Evolutionary conservation across 805 yeast genomes (phyloP).

Genomic region (Lachancea meyersii): DNA sequence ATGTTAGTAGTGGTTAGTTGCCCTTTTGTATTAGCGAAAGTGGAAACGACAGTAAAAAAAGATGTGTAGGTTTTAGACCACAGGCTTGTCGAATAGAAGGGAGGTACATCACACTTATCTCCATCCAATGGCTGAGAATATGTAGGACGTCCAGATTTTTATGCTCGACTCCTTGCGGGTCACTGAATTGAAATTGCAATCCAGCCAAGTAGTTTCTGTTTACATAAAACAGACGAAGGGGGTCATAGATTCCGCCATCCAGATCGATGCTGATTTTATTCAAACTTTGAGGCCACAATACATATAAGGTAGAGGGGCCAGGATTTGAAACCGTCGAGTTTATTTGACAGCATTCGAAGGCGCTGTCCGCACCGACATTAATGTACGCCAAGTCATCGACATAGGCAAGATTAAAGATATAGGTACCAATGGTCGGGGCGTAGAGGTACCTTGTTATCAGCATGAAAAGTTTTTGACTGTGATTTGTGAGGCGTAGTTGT

Average conservation of each 20-base stretch:
- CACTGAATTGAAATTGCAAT: slow-evolving; percentile 13
- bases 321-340: slow-evolving; percentile 4
- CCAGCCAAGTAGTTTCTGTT: slow-evolving; percentile 18
- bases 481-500: slow-evolving; percentile 10
- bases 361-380: slow-evolving; percentile 29
- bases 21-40: slow-evolving; percentile 10
- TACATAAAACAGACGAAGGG: slow-evolving; percentile 24
- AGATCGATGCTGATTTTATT: slow-evolving; percentile 16
- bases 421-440: slow-evolving; percentile 29
- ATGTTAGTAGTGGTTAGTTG: slow-evolving; percentile 9
- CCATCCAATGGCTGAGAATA: slow-evolving; percentile 11
- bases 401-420: slow-evolving; percentile 18
- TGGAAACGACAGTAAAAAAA: slow-evolving; percentile 11
- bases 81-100: slow-evolving; percentile 7
- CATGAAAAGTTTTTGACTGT: slow-evolving; percentile 19
- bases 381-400: slow-evolving; percentile 34
- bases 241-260: slow-evolving; percentile 26
- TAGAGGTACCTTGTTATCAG: slow-evolving; percentile 23
- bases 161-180: slow-evolving; percentile 18
- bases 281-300: slow-evolving; percentile 11
- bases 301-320: slow-evolving; percentile 9
- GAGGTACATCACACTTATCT: slow-evolving; percentile 3
- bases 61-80: slow-evolving; percentile 7
- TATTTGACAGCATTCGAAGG: slow-evolving; percentile 33
- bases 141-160: slow-evolving; percentile 14